Evolutionary conservation across 202 grass and related monocot genomes (phyloP).

Genomic region (Panicum virgatum): DNA sequence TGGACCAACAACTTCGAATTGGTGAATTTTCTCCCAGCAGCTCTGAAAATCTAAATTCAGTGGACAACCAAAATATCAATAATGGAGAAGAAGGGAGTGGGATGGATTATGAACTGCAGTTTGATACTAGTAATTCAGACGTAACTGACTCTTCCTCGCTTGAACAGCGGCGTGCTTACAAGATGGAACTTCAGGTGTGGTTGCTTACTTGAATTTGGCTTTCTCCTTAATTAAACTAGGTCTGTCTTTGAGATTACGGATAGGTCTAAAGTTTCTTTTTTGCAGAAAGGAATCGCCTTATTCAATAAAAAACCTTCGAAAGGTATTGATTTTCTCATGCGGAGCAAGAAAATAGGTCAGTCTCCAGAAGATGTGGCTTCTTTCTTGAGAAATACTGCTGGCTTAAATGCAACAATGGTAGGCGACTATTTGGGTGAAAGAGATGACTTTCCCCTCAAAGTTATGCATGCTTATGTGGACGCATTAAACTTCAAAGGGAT

Average conservation of each 20-base stretch:
- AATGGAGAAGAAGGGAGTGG: slow-evolving; percentile 77
- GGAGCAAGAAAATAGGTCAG: slow-evolving; percentile 78
- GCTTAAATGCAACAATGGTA: slow-evolving; percentile 87
- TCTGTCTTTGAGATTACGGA: slow-evolving; percentile 10
- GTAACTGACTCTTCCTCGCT: slow-evolving; percentile 80
- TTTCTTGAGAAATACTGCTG: slow-evolving; percentile 80
- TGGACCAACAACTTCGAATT: slow-evolving; percentile 94
- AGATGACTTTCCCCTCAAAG: slow-evolving; percentile 90
- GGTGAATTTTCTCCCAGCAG: slow-evolving; percentile 60
- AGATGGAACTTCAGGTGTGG: slow-evolving; percentile 87
- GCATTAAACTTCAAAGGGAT: slow-evolving; percentile 78
- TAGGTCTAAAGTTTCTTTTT: slow-evolving; percentile 30
- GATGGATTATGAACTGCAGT: slow-evolving; percentile 71
- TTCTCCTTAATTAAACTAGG: background rate
- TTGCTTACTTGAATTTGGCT: slow-evolving; percentile 23
- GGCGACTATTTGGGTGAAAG: slow-evolving; percentile 97
- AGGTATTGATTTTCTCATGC: slow-evolving; percentile 95
- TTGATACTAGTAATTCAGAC: slow-evolving; percentile 57
- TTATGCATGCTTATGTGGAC: slow-evolving; percentile 99
- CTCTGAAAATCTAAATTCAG: slow-evolving; percentile 51
- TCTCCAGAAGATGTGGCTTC: slow-evolving; percentile 79
- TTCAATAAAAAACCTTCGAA: slow-evolving; percentile 98
- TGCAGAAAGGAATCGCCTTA: slow-evolving; percentile 89
- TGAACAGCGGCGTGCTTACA: slow-evolving; percentile 87
- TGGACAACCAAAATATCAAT: slow-evolving; percentile 54